A percentile compares a stretch with the other conserved stretches of the same genome.
phyloP scores from a whole-genome alignment of 805 yeast genomes.

The Candida golubevii region DNA sequence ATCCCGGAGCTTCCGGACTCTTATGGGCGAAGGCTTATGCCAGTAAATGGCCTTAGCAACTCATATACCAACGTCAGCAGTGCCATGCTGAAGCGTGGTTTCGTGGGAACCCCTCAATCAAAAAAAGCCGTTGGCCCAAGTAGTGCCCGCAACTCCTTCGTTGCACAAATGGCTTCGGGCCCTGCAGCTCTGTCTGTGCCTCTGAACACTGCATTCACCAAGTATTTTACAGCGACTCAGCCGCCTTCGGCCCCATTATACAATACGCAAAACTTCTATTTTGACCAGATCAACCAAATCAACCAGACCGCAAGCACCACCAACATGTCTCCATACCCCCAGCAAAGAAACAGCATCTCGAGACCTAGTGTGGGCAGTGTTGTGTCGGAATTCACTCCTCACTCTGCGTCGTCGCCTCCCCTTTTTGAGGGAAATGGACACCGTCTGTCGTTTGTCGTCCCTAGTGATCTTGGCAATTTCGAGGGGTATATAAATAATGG shows the following conservation, averaged over 20 bases:
- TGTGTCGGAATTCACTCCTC: constrained; percentile 9
- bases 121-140: constrained; percentile 8
- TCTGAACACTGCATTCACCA: constrained; percentile 2
- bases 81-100: constrained; percentile 11
- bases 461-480: constrained; percentile 9
- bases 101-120: constrained; percentile 4
- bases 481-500: constrained; percentile 1
- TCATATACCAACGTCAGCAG: constrained; percentile 8
- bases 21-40: constrained; percentile 18
- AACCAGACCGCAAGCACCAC: not conserved
- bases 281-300: constrained; percentile 2
- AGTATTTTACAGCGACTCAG: not conserved
- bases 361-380: constrained; percentile 8
- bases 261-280: constrained; percentile 1
- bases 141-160: constrained; percentile 6
- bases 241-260: not conserved
- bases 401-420: constrained; percentile 13
- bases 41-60: constrained; percentile 14
- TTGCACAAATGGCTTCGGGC: constrained; percentile 1
- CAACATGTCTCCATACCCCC: constrained; percentile 3
- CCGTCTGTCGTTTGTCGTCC: constrained; percentile 11
- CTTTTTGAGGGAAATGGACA: constrained; percentile 4
- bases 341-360: constrained; percentile 6
- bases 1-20: constrained; percentile 21
- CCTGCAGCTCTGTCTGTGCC: constrained; percentile 5